Evolutionary conservation across 192 early-diverging fungal genomes (phyloP), one percentile per base, ranked within the genome.

Genomic region (Coemansia sp.): DNA sequence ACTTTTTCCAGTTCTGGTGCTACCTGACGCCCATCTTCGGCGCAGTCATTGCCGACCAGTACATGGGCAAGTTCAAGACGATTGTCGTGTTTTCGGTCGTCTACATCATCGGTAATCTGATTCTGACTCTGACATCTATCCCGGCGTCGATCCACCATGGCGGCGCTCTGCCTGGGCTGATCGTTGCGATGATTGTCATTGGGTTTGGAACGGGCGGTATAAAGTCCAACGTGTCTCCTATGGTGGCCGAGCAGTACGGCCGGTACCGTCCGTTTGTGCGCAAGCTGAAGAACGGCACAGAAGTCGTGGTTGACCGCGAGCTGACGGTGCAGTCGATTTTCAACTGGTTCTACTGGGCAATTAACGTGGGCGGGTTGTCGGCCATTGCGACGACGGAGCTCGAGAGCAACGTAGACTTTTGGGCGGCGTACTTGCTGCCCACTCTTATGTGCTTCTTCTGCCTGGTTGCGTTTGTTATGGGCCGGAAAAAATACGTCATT

Each of bases 281-380:
- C 51, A 85, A 64, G 35, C 76, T 83, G 19, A 81, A 83, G 56
- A 84, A 66, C 27, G 88, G 88, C 8, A 66, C 60, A 15, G 66
- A 81, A 72, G 88, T 89, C 10, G 81, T 90, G 35, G 84, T 91
- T 7, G 84, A 87, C 65, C 87, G 88, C 49, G 77, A 81, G 66
- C 78, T 88, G 55, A 91, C 91, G 1, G 69, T 88, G 35, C 89
- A 93, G 79, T 85, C 82, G 15, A 88, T 94, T 49, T 94, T 92
- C 75, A 88, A 88, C 73, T 89, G 85, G 87, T 94, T 94, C 75
- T 94, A 94, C 76, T 86, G 84, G 84, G 64, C 85, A 27, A 85
- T 88, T 63, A 88, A 88, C 67, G 79, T 88, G 61, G 86, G 86
- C 48, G 76, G 75, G 47, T 75, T 88, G 74, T 72, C 83, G 19